Evolutionary conservation across 768 basidiomycete genomes (phyloP).

Genomic region (Lactifluus pinguis): DNA sequence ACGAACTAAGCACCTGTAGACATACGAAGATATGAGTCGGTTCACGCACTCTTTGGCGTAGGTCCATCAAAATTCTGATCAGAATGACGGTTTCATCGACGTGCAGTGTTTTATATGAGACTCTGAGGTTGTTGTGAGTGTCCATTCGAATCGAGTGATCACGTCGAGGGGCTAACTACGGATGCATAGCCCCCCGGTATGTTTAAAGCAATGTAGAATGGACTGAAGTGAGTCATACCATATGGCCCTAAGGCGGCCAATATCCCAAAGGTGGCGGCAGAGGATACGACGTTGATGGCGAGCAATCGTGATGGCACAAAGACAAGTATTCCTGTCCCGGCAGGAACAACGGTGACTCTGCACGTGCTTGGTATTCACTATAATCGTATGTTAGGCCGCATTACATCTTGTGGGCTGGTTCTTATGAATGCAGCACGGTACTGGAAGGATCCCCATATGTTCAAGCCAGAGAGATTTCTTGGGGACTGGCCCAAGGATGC

Average conservation of each 20-base stretch:
- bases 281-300: no score
- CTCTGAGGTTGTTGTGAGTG: conserved; percentile 33
- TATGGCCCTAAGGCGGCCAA: neutral
- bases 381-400: no score
- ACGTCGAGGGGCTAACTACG: neutral
- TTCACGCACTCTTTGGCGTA: conserved; percentile 19
- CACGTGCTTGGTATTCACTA: no score
- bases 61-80: neutral
- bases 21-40: conserved; percentile 20
- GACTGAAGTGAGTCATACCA: neutral
- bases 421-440: no score
- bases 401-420: no score
- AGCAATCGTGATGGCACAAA: no score
- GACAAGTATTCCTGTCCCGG: no score
- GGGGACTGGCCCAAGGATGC: no score
- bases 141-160: neutral
- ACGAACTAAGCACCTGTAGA: conserved; percentile 2
- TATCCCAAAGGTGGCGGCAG: no score
- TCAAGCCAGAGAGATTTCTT: no score
- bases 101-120: conserved; percentile 40
- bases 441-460: no score
- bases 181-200: conserved; percentile 5
- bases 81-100: neutral
- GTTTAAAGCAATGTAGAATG: neutral
- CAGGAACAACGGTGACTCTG: no score